Percentiles rank a stretch among this genome's conserved stretches.
Conservation (phyloP, 1,284 basidiomycete genomes). For the Cryptococcus wingfieldii region DNA sequence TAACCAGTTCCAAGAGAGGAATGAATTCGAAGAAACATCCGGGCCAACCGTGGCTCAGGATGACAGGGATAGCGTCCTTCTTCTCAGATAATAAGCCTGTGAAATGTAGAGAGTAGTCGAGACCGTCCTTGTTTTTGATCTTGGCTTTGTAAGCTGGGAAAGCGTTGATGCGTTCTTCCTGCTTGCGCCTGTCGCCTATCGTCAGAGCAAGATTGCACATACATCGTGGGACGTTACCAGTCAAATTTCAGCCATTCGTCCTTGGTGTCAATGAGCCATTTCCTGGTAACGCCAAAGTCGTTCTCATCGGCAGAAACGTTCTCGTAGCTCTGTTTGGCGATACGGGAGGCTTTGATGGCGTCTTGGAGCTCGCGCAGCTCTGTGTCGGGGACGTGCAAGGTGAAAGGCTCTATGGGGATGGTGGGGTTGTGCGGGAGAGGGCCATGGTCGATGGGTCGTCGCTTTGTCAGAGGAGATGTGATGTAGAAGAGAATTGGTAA, state of each 20-base stretch:
- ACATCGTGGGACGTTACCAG: constrained; percentile 15
- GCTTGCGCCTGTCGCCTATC: constrained; percentile 17
- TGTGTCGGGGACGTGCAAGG: constrained; percentile 22
- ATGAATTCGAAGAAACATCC: constrained; percentile 40
- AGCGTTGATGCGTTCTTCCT: constrained; percentile 26
- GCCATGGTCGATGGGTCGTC: no score
- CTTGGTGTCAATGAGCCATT: constrained; percentile 19
- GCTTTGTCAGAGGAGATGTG: no score
- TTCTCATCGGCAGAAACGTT: constrained; percentile 16
- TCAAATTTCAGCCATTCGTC: constrained; percentile 22
- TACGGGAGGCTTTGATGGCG: constrained; percentile 20
- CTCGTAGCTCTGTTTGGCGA: constrained; percentile 35
- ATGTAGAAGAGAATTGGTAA: no score
- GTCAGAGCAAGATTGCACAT: background rate
- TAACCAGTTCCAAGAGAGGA: constrained; percentile 29
- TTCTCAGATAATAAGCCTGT: constrained; percentile 32
- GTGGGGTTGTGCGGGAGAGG: constrained; percentile 25
- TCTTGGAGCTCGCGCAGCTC: constrained; percentile 34
- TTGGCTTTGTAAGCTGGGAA: constrained; percentile 27
- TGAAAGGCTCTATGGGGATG: constrained; percentile 31
- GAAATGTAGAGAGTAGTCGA: constrained; percentile 37
- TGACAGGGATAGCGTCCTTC: constrained; percentile 35
- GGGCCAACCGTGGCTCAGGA: constrained; percentile 48
- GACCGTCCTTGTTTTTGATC: constrained; percentile 27
- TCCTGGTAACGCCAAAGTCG: constrained; percentile 20